phyloP scores from a whole-genome alignment of 768 basidiomycete genomes.

The Collybia sordida region DNA sequence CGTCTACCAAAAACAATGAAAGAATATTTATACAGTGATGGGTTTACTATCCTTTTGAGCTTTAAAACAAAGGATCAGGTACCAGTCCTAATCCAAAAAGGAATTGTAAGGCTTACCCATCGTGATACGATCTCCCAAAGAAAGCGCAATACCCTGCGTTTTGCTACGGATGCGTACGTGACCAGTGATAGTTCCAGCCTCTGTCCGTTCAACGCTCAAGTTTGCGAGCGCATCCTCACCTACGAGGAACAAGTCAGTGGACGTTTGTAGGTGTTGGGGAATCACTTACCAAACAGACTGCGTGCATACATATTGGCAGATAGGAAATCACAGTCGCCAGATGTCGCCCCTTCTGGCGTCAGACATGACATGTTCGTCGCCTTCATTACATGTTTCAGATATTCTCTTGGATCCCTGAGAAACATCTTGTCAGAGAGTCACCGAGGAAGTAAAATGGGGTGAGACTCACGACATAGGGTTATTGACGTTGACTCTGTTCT shows the following conservation, averaged over 20 bases:
- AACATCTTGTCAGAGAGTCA: too few relatives aligned
- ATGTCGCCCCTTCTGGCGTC: conserved; percentile 92
- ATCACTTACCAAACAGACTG: conserved; percentile 82
- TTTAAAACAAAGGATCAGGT: conserved; percentile 11
- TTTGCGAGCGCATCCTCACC: conserved; percentile 98
- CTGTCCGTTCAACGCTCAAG: conserved; percentile 86
- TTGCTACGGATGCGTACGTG: conserved; percentile 97
- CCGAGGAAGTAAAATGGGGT: too few relatives aligned
- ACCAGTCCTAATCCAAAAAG: neutral
- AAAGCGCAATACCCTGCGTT: conserved; percentile 96
- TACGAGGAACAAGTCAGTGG: conserved; percentile 22
- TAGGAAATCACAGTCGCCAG: conserved; percentile 95
- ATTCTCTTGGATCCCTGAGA: conserved; percentile 77
- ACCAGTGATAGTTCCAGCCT: conserved; percentile 78
- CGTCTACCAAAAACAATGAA: conserved; percentile 6
- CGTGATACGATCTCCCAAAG: conserved; percentile 87
- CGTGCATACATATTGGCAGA: conserved; percentile 96
- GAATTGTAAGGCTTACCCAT: conserved; percentile 38
- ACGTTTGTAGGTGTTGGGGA: neutral
- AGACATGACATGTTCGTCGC: conserved; percentile 97
- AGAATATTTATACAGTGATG: conserved; percentile 26
- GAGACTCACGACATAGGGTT: conserved; percentile 73
- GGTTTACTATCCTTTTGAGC: conserved; percentile 43
- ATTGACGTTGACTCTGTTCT: conserved; percentile 96
- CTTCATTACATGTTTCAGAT: conserved; percentile 93